These are phyloP conservation scores for Mycena leptocephala DNA, from an alignment of 768 basidiomycete genomes.

Conservation along the genomic window DNA sequence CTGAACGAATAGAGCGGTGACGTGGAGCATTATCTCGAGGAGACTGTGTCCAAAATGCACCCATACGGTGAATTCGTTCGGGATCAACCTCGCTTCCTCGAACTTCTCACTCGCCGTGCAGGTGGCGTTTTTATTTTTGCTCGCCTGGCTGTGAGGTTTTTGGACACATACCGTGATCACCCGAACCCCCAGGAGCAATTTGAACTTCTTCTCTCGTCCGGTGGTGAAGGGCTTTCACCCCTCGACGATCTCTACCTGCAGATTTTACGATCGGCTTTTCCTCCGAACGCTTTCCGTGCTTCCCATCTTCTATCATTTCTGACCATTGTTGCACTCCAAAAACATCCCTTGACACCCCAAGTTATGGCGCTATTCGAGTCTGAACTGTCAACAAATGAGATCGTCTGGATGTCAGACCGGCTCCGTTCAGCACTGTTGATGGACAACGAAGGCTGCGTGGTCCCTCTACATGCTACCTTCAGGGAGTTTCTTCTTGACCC, in stretches of 20 bases:
- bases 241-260: slow-evolving; percentile 12
- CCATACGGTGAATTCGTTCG: background rate
- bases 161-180: no score
- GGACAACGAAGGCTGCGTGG: background rate
- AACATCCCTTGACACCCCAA: background rate
- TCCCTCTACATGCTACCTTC: slow-evolving; percentile 14
- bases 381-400: background rate
- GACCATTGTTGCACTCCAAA: background rate
- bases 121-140: no score
- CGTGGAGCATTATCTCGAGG: background rate
- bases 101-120: no score
- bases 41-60: background rate
- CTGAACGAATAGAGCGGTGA: background rate
- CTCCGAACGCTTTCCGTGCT: background rate
- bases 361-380: background rate
- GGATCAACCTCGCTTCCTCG: no score
- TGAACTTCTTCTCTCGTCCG: slow-evolving; percentile 7
- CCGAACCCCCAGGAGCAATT: slow-evolving; percentile 1
- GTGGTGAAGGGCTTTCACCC: slow-evolving; percentile 1
- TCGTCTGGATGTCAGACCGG: slow-evolving; percentile 14
- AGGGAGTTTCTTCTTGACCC: slow-evolving; percentile 16
- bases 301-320: slow-evolving; percentile 5
- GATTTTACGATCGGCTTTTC: slow-evolving; percentile 4
- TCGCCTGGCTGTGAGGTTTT: no score
- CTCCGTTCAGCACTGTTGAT: slow-evolving; percentile 17